Base-by-base conservation (phyloP, 2,329 filamentous ascomycete genomes). In the Hypoxylon sp. region DNA sequence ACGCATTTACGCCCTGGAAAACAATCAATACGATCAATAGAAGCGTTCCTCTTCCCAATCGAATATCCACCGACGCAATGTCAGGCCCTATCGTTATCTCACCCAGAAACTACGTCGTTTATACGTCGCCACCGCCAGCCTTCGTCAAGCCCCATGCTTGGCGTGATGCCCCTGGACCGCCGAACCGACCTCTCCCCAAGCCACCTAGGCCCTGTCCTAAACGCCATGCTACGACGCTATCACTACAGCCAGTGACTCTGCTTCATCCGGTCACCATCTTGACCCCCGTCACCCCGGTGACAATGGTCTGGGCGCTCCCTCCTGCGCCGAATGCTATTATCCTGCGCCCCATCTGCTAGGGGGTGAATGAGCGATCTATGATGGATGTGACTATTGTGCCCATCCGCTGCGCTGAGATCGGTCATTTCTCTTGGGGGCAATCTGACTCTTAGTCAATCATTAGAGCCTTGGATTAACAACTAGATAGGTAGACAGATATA, bases 161-260 rank as follows among this genome's bases (percentile, higher is more conserved):
- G 13, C 61, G 61, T 8, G 65, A 67, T 10, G 61, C 60, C 3
- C 66, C 66, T 2, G 46, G 51, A 1, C 66, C 66, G 31, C 65
- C 65, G 5, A 47, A n/a, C 17, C 13, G 35, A 9, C 66, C 66
- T 5, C 66, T 58, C 2, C 66, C 62, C 3, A 51, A 22, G 46
- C 59, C 63, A 1, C 59, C 67, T 9, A 59, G 17, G 44, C 66
- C 57, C 5, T 3, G 9, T 5, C 42, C 39, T 3, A 14, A 33
- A 11, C 4, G 17, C 39, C 14, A 17, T 46, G 53, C 39, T 26
- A 19, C 3, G 24, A 10, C 29, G 13, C 22, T 26, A 8, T 8
- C 37, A 29, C 8, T 59, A 14, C 22, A 60, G 11, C 61, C 50
- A 9, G 35, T 35, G 2, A 59, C 54, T 6, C 3, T 66, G 2